A percentile compares a stretch with the other conserved stretches of the same genome.
These are phyloP conservation scores for Lotus japonicus DNA, from an alignment of 306 rosid species.

Conservation along the genomic window DNA sequence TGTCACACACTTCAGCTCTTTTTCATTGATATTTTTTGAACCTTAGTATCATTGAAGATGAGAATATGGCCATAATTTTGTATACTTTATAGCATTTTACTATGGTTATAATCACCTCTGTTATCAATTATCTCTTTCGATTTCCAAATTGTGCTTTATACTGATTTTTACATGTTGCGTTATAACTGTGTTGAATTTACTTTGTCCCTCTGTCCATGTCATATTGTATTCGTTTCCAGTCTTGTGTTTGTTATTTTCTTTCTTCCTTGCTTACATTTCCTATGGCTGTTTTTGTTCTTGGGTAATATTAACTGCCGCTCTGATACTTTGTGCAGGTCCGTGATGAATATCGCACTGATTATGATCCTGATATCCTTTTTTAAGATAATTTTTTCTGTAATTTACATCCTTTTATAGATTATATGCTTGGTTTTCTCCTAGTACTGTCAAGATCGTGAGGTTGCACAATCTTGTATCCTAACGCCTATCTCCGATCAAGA, in stretches of 20 bases:
- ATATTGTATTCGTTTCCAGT: background rate
- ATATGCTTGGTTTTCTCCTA: background rate
- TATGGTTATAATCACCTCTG: background rate
- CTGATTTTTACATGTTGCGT: background rate
- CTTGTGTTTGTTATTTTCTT: background rate
- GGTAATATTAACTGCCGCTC: constrained; percentile 5
- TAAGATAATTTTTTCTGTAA: background rate
- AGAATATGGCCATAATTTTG: background rate
- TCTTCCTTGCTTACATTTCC: background rate
- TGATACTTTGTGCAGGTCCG: constrained; percentile 63
- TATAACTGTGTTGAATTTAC: background rate
- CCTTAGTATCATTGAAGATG: background rate
- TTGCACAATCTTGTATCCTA: no score
- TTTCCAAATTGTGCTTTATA: background rate
- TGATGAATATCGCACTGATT: constrained; percentile 95
- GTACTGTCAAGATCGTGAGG: no score
- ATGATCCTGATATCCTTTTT: constrained; percentile 98
- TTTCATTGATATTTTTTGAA: background rate
- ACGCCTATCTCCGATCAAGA: no score
- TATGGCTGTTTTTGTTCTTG: background rate
- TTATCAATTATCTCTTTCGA: background rate
- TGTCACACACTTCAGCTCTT: background rate
- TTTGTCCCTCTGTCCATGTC: background rate
- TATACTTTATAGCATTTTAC: background rate
- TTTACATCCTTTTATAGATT: background rate